A percentile compares a stretch with the other conserved stretches of the same genome.
These are phyloP conservation scores for Candida piceae DNA, from an alignment of 805 yeast genomes.

Conservation along the genomic window DNA sequence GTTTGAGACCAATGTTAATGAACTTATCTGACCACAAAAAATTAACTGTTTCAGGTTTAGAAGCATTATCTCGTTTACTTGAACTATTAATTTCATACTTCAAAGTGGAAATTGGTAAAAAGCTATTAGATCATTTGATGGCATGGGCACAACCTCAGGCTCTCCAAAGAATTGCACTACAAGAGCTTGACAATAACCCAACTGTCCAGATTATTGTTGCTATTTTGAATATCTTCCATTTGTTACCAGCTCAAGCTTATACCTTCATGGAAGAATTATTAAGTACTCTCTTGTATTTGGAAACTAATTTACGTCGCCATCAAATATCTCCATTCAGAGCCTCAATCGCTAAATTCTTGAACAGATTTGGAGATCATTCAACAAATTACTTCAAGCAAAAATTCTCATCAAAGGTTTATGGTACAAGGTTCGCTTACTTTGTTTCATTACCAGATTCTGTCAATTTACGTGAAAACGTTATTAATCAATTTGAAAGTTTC, in stretches of 20 bases:
- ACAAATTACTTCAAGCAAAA: conserved; percentile 63
- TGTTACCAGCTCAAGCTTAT: conserved; percentile 87
- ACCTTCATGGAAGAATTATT: conserved; percentile 87
- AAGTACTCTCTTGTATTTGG: conserved; percentile 69
- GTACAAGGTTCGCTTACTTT: conserved; percentile 63
- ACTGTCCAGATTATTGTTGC: conserved; percentile 86
- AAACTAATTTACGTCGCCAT: conserved; percentile 77
- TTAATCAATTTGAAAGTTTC: conserved; percentile 45
- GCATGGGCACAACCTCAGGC: conserved; percentile 92
- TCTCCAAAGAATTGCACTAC: conserved; percentile 69
- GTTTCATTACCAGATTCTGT: conserved; percentile 49
- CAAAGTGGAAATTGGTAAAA: conserved; percentile 94
- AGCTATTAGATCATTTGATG: conserved; percentile 84
- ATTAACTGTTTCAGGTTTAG: conserved; percentile 81
- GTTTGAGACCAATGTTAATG: conserved; percentile 92
- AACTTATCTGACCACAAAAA: conserved; percentile 91
- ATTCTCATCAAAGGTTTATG: conserved; percentile 58
- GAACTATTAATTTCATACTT: conserved; percentile 88
- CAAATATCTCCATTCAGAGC: conserved; percentile 83
- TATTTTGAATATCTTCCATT: conserved; percentile 83
- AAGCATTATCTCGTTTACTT: conserved; percentile 81
- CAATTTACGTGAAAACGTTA: conserved; percentile 52
- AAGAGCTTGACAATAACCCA: conserved; percentile 73
- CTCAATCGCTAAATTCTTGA: conserved; percentile 84
- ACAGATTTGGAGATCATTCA: conserved; percentile 75